Percentiles rank a stretch among this genome's conserved stretches.
These are phyloP conservation scores for Dinochytrium kinnereticum DNA, from an alignment of 371 early-diverging fungal species.

Conservation along the genomic window DNA sequence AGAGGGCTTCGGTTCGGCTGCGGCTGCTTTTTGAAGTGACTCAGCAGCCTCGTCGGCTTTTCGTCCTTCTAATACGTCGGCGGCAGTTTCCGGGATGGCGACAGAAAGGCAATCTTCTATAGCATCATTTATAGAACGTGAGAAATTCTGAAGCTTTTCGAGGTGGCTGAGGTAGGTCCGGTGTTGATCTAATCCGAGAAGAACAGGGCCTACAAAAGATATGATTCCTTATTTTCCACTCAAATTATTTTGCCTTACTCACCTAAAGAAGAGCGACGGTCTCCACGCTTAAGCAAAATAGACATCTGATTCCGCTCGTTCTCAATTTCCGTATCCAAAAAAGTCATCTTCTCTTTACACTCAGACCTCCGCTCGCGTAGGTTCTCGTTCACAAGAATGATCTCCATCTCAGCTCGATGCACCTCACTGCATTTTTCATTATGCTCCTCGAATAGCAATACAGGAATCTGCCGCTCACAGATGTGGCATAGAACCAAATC, in stretches of 20 bases:
- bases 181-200: slow-evolving; percentile 24
- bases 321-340: slow-evolving; percentile 56
- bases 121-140: slow-evolving; percentile 29
- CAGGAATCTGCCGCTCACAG: slow-evolving; percentile 78
- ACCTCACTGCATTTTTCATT: slow-evolving; percentile 74
- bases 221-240: background rate
- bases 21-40: background rate
- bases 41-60: background rate
- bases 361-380: slow-evolving; percentile 61
- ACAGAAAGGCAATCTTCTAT: slow-evolving; percentile 40
- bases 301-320: slow-evolving; percentile 20
- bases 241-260: no score
- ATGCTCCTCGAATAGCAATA: slow-evolving; percentile 79
- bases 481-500: slow-evolving; percentile 72
- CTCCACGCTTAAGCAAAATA: slow-evolving; percentile 13
- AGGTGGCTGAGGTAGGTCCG: slow-evolving; percentile 39
- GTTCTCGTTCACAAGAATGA: slow-evolving; percentile 72
- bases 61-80: slow-evolving; percentile 5
- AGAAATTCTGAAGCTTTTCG: slow-evolving; percentile 31
- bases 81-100: slow-evolving; percentile 25
- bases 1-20: background rate
- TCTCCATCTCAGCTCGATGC: slow-evolving; percentile 79
- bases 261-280: slow-evolving; percentile 29
- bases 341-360: slow-evolving; percentile 58
- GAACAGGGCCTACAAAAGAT: slow-evolving; percentile 13